phyloP scores from a whole-genome alignment of 1,139 yeast genomes.

The Zygoascus sp. region DNA sequence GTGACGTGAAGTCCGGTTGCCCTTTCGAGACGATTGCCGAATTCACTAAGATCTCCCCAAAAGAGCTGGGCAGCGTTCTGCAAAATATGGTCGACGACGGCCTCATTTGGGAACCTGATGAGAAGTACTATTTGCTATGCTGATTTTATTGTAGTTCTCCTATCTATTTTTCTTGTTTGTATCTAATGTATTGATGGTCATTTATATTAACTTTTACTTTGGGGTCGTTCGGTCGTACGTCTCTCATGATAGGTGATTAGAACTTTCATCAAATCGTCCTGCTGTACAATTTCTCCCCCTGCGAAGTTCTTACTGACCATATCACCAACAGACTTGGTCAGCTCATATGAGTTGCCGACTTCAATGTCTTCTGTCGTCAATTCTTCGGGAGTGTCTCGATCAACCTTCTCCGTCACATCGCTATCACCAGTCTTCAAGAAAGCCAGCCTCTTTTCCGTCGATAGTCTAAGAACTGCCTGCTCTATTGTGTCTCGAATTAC shows the following conservation, averaged over 20 bases:
- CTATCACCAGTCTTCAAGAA: conserved; percentile 17
- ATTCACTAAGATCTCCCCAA: conserved; percentile 18
- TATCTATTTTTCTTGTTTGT: conserved; percentile 4
- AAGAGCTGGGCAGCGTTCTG: conserved; percentile 18
- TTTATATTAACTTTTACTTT: neutral
- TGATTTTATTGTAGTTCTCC: conserved; percentile 1
- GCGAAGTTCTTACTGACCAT: conserved; percentile 36
- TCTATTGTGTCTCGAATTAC: conserved; percentile 83
- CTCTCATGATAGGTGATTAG: conserved; percentile 17
- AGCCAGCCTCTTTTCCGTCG: conserved; percentile 31
- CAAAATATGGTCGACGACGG: conserved; percentile 14
- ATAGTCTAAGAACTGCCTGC: conserved; percentile 59
- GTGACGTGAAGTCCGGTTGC: conserved; percentile 10
- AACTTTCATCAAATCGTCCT: conserved; percentile 23
- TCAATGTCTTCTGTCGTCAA: conserved; percentile 20
- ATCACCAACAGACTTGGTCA: conserved; percentile 37
- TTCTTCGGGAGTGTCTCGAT: conserved; percentile 15
- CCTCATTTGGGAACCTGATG: conserved; percentile 7
- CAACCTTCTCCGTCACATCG: conserved; percentile 10
- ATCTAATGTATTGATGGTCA: conserved; percentile 1
- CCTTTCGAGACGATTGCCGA: conserved; percentile 17
- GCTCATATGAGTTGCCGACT: conserved; percentile 36
- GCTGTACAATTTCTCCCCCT: conserved; percentile 30
- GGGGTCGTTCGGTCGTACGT: neutral
- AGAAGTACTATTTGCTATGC: conserved; percentile 1